Evolutionary conservation across 306 rosid genomes (phyloP).

Genomic region (Malus fusca): DNA sequence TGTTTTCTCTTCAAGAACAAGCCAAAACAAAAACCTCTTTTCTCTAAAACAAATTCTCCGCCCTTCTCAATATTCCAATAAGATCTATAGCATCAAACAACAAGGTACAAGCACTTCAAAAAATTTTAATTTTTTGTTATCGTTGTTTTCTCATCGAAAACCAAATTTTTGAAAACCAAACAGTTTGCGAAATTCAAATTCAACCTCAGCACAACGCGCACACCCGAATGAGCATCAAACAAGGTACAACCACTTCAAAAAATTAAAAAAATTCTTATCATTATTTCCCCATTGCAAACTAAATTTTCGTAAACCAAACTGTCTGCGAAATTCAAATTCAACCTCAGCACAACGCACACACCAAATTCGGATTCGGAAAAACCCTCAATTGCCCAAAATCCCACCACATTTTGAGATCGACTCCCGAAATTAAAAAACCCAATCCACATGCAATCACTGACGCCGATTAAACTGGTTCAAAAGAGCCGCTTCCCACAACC

Average conservation of each 20-base stretch:
- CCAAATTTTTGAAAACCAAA: not conserved
- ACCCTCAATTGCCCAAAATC: not conserved
- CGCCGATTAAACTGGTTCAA: too few relatives aligned
- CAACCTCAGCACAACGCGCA: not conserved
- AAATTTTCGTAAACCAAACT: not conserved
- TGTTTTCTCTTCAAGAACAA: not conserved
- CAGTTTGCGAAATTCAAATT: not conserved
- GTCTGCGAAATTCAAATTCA: conserved; percentile 1
- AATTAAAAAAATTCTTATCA: not conserved
- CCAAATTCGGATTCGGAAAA: not conserved
- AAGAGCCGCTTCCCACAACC: not conserved
- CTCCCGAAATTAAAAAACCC: not conserved
- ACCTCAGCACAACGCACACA: not conserved
- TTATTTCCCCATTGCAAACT: not conserved
- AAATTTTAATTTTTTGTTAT: not conserved
- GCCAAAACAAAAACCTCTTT: not conserved
- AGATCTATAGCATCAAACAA: not conserved
- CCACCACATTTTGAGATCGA: conserved; percentile 10
- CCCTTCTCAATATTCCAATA: not conserved
- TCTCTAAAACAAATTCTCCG: not conserved
- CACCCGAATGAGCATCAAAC: not conserved
- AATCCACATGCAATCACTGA: not conserved
- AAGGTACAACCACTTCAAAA: not conserved
- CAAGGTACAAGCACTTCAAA: not conserved
- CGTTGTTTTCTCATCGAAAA: not conserved